Evolutionary conservation across 2,329 filamentous ascomycete genomes (phyloP), one percentile per base, ranked within the genome.

Genomic region (Podosphaera xanthii): DNA sequence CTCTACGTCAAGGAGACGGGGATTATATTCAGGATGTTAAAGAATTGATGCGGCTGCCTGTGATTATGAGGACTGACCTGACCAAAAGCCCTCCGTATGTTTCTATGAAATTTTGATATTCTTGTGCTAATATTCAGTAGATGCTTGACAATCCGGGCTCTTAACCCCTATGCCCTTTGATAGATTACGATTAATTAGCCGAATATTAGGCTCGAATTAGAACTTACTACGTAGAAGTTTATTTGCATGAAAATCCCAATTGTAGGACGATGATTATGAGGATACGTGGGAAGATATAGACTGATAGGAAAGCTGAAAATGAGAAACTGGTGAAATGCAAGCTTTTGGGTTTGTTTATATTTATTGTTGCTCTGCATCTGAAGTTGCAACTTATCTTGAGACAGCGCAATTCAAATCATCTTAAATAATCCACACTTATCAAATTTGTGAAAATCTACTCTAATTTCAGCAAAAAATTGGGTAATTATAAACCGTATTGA

Each of bases 1-100:
- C 83, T 66, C 77, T 98, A 65, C 80, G 92, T 58, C 91, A 98
- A 71, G 87, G 94, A 72, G 85, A 86, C 65, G 91, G 91, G 64
- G 87, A 97, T 67, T 94, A 94, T 75, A 96, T 98, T 68, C 92
- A 98, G 74, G 92, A 98, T 71, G 89, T 98, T 64, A 90, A 84
- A 60, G 92, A 98, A 77, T 96, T 98, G 90, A 91, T 88, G 50
- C 80, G 91, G 65, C 86, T 98, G 62, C 92, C 92, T n/a, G 86
- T 98, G 65, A 94, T 98, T 70, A 75, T 98, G 68, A 97, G 95
- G 83, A 97, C 92, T 64, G 92, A 98, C 74, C 80, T 98, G 68
- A 87, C 79, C 74, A 98, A 98, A 86, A 97, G 91, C 75, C 92
- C 92, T 74, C 92, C 92, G 90, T 98, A 86, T 83, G 92, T 91